These are phyloP conservation scores for Aureoboletus auriporus DNA, from an alignment of 768 basidiomycete species.

Conservation along the genomic window DNA sequence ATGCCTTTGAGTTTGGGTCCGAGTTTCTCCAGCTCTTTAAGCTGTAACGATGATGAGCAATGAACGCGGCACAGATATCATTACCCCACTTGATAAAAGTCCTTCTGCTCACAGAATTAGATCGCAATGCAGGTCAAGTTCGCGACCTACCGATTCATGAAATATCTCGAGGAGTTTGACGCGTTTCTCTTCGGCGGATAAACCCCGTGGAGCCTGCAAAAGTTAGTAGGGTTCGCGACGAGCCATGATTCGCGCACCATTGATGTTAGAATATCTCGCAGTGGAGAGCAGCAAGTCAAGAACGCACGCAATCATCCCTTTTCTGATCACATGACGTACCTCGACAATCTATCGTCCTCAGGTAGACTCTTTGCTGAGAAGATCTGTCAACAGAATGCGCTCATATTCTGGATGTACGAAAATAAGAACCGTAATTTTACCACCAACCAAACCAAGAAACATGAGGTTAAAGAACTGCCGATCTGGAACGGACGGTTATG, in stretches of 20 bases:
- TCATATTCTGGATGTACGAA: conserved; percentile 25
- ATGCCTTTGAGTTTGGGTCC: conserved; percentile 90
- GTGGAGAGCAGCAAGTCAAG: conserved; percentile 4
- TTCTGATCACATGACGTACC: conserved; percentile 25
- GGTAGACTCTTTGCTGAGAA: neutral
- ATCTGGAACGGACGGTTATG: conserved; percentile 8
- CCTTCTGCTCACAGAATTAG: conserved; percentile 48
- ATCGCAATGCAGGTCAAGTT: neutral
- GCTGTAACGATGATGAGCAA: conserved; percentile 32
- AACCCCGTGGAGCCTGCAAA: conserved; percentile 68
- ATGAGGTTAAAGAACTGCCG: conserved; percentile 5
- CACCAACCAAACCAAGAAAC: conserved; percentile 22
- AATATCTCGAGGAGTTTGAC: conserved; percentile 88
- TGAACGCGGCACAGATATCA: neutral
- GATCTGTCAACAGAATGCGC: conserved; percentile 10
- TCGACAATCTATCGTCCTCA: neutral
- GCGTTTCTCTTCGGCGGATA: conserved; percentile 89
- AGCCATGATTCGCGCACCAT: conserved; percentile 17
- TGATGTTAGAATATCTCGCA: neutral
- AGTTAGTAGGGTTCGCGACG: neutral
- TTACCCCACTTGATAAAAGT: conserved; percentile 64
- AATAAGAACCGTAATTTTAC: conserved; percentile 13
- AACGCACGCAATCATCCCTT: neutral
- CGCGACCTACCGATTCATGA: conserved; percentile 68
- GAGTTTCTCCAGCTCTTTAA: conserved; percentile 91